Evolutionary conservation across 2,329 filamentous ascomycete genomes (phyloP), one percentile per base, ranked within the genome.

Genomic region (Mariannaea elegans): DNA sequence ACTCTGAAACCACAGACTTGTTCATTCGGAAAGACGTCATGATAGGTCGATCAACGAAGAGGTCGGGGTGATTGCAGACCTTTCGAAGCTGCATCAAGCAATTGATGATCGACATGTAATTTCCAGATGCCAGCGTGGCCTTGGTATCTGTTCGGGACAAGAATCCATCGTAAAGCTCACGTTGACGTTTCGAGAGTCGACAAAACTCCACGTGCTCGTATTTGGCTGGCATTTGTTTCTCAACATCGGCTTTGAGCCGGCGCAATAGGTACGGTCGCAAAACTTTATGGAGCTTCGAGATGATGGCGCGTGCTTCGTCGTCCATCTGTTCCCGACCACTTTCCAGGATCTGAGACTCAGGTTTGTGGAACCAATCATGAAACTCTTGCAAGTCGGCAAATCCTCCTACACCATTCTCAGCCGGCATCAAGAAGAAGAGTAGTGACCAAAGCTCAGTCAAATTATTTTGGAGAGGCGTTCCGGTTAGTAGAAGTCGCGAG

Each of bases 191-290:
- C 7, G 94, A 98, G 4, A 99, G 82, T 42, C 94, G 91, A 76
- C 95, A 99, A 71, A 97, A 94, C 65, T 98, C 92, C 18, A 99
- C 93, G 72, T 97, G 94, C 75, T 99, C 96, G 72, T 97, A 97
- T 75, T 99, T 99, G 62, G 88, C 94, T 0, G 96, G 95, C 92
- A 99, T 97, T 74, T 99, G 95, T 79, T 98, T 97, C 79, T 99
- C 96, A 6, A 99, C 95, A 72, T 99, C 95, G 42, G 93, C 91
- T 78, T 99, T 99, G 57, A 99, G 81, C 56, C 95, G 88, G 50
- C 95, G 89, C 7, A 99, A 83, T 10, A 99, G 84, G 72, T 97
- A 98, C 0, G 95, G 95, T 2, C 96, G 88, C 9, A 99, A 82
- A 19, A 98, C 93, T 66, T 96, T 93, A 79, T 99, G 96, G 4